Conservation (phyloP, 2,329 filamentous ascomycete genomes). For the Fusarium scirpi region DNA sequence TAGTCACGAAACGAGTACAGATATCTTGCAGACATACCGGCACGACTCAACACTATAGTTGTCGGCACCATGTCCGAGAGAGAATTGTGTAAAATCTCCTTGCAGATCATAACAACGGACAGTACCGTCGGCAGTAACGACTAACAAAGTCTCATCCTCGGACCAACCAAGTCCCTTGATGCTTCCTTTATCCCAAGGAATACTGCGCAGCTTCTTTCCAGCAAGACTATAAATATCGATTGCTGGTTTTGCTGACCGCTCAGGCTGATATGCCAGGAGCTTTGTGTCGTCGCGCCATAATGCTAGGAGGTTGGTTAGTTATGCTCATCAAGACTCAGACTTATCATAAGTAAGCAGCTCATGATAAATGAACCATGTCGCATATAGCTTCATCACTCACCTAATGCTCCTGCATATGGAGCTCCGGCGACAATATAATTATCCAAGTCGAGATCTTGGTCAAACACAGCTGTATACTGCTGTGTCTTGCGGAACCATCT, state of each 20-base stretch:
- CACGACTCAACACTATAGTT: slow-evolving; percentile 89
- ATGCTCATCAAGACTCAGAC: background rate
- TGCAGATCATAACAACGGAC: slow-evolving; percentile 94
- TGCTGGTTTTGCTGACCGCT: slow-evolving; percentile 78
- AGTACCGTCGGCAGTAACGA: slow-evolving; percentile 89
- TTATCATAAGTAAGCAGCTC: slow-evolving; percentile 20
- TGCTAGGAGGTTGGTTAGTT: slow-evolving; percentile 64
- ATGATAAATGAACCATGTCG: background rate
- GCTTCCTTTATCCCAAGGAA: slow-evolving; percentile 90
- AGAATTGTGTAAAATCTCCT: slow-evolving; percentile 94
- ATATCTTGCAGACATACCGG: slow-evolving; percentile 56
- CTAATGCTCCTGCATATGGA: slow-evolving; percentile 92
- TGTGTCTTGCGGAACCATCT: slow-evolving; percentile 95
- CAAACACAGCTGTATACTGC: slow-evolving; percentile 93
- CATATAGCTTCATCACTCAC: slow-evolving; percentile 63
- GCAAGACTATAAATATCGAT: slow-evolving; percentile 97
- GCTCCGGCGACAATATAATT: slow-evolving; percentile 93
- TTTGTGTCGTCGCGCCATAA: slow-evolving; percentile 91
- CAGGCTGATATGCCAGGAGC: slow-evolving; percentile 80
- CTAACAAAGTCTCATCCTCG: slow-evolving; percentile 90
- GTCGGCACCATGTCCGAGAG: slow-evolving; percentile 88
- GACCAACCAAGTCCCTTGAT: slow-evolving; percentile 96
- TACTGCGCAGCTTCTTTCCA: slow-evolving; percentile 85
- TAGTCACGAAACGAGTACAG: slow-evolving; percentile 6
- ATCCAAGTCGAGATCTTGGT: slow-evolving; percentile 92